Conservation (phyloP, 1,284 basidiomycete species). For the Termitomyces sp. region DNA sequence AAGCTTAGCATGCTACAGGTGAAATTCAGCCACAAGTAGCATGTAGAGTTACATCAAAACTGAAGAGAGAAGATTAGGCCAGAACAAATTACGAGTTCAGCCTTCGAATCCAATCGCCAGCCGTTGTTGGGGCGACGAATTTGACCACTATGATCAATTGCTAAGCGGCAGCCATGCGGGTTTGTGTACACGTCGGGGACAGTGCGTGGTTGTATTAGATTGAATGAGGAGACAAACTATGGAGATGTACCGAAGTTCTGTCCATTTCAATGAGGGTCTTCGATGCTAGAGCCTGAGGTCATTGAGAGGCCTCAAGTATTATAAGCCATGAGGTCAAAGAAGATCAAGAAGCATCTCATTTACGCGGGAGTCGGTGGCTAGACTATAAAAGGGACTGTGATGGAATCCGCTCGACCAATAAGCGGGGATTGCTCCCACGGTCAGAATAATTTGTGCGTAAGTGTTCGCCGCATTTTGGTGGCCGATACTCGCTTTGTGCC, state of each 20-base stretch:
- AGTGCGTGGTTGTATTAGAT: background rate
- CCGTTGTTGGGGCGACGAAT: background rate
- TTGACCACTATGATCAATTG: background rate
- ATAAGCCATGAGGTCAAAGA: slow-evolving; percentile 1
- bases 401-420: background rate
- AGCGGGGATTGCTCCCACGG: slow-evolving; percentile 11
- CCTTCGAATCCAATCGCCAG: background rate
- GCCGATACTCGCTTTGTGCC: slow-evolving; percentile 9
- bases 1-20: background rate
- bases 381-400: background rate
- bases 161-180: background rate
- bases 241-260: too few relatives aligned
- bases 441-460: slow-evolving; percentile 11
- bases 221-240: too few relatives aligned
- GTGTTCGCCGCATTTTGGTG: slow-evolving; percentile 12
- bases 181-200: background rate
- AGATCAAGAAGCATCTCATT: slow-evolving; percentile 7
- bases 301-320: background rate
- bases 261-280: background rate
- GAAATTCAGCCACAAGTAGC: background rate
- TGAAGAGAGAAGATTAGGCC: background rate
- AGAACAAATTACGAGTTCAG: background rate
- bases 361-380: background rate
- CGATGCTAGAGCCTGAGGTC: background rate
- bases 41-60: background rate